Percentiles rank a stretch among this genome's conserved stretches.
These are phyloP conservation scores for Petunia secreta DNA, from an alignment of 257 asterid genomes.

Conservation along the genomic window DNA sequence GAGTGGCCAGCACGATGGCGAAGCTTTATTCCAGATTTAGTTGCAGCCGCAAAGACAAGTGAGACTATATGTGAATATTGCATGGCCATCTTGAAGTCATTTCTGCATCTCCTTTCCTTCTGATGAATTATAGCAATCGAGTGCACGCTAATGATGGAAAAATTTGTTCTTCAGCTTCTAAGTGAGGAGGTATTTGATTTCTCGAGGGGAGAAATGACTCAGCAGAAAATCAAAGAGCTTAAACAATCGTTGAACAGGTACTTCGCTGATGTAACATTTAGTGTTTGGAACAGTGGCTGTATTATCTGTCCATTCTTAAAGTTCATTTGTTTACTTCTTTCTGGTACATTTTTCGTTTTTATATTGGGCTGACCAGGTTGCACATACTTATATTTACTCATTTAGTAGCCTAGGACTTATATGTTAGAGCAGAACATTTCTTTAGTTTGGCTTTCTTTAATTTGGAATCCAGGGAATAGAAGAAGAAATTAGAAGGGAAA, in stretches of 20 bases:
- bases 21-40: constrained; percentile 88
- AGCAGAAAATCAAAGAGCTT: constrained; percentile 93
- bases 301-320: constrained; percentile 13
- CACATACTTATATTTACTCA: no score
- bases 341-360: no score
- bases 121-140: neutral
- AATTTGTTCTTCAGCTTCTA: constrained; percentile 65
- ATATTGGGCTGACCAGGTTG: no score
- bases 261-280: no score
- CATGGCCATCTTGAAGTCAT: constrained; percentile 90
- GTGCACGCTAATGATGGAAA: constrained; percentile 26
- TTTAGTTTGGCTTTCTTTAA: no score
- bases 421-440: no score
- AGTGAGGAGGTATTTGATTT: constrained; percentile 99
- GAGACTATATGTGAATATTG: constrained; percentile 97
- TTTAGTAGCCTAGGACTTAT: no score
- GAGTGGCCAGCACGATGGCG: constrained; percentile 96
- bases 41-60: constrained; percentile 91
- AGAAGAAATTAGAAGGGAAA: no score
- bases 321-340: no score
- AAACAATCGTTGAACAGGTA: constrained; percentile 94
- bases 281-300: neutral
- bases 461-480: no score
- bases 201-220: constrained; percentile 99
- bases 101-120: neutral